These are phyloP conservation scores for Dendrocalamus sinicus DNA, from an alignment of 176 grass and related monocot genomes.

Conservation along the genomic window DNA sequence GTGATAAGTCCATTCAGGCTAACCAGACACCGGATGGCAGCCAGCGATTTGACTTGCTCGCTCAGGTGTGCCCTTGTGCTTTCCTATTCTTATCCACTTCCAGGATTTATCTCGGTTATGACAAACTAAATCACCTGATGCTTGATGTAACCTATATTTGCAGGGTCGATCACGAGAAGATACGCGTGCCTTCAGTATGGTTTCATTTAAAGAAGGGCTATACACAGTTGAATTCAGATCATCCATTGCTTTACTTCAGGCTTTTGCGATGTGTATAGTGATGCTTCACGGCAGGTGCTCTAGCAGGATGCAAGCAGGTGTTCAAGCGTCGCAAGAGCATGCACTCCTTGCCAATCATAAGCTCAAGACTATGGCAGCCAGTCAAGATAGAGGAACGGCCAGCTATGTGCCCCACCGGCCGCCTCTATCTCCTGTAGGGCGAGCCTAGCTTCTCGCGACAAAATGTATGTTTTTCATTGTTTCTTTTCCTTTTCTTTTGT, in stretches of 20 bases:
- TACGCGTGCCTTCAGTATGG: constrained; percentile 67
- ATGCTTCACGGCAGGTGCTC: constrained; percentile 63
- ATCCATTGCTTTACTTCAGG: constrained; percentile 72
- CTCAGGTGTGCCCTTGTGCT: constrained; percentile 58
- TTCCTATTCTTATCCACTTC: background rate
- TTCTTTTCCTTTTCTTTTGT: constrained; percentile 21
- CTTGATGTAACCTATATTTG: constrained; percentile 20
- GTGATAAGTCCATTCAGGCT: constrained; percentile 27
- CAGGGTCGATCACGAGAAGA: constrained; percentile 63
- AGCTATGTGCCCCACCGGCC: constrained; percentile 77
- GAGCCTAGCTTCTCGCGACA: constrained; percentile 56
- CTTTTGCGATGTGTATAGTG: constrained; percentile 84
- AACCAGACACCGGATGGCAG: constrained; percentile 48
- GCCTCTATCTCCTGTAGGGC: constrained; percentile 81
- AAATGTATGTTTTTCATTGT: constrained; percentile 38
- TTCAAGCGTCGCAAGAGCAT: constrained; percentile 40
- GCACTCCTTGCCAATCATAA: constrained; percentile 47
- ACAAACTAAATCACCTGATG: background rate
- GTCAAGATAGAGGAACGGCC: constrained; percentile 45
- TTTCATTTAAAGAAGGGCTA: constrained; percentile 77
- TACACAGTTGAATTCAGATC: constrained; percentile 77
- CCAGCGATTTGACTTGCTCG: constrained; percentile 68
- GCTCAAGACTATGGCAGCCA: constrained; percentile 43
- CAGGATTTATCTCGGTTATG: constrained; percentile 23
- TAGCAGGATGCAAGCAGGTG: constrained; percentile 41